phyloP scores from a whole-genome alignment of 495 filamentous ascomycete species.

The Podospora conica region DNA sequence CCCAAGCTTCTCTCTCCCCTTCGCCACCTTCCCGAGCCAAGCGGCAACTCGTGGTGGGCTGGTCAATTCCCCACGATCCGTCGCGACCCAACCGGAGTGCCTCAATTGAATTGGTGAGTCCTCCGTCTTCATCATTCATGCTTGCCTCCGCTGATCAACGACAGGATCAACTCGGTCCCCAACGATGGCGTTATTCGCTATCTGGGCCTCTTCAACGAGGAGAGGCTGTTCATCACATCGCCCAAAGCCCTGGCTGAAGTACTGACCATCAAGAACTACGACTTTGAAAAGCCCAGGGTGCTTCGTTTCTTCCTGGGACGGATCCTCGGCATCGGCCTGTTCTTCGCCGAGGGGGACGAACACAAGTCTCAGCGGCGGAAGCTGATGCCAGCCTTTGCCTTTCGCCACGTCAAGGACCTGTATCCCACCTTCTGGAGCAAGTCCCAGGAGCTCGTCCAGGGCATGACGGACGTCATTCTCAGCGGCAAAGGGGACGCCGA shows the following conservation, averaged over 20 bases:
- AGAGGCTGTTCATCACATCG: conserved; percentile 60
- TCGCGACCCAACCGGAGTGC: conserved; percentile 52
- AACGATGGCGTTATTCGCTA: conserved; percentile 86
- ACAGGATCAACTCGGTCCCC: conserved; percentile 62
- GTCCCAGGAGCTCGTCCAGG: conserved; percentile 39
- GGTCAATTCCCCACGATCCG: conserved; percentile 55
- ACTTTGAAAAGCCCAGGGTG: conserved; percentile 65
- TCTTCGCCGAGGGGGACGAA: conserved; percentile 81
- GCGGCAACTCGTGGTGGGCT: conserved; percentile 37
- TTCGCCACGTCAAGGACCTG: conserved; percentile 78
- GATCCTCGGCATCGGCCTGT: conserved; percentile 66
- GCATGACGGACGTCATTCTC: conserved; percentile 38
- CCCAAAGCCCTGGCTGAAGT: conserved; percentile 64
- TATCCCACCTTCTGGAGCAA: conserved; percentile 83
- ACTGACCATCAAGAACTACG: conserved; percentile 64
- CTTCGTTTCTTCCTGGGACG: conserved; percentile 53
- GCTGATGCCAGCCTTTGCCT: conserved; percentile 78
- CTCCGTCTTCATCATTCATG: background rate
- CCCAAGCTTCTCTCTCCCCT: conserved; percentile 69
- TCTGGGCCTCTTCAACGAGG: conserved; percentile 58
- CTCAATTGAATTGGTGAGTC: conserved; percentile 53
- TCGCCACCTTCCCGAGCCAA: conserved; percentile 54
- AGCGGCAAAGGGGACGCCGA: background rate
- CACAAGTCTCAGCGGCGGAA: conserved; percentile 77
- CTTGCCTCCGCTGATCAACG: background rate